Base-by-base conservation (phyloP, 108 stramenopile genomes). In the Schizochytrium sp. region DNA sequence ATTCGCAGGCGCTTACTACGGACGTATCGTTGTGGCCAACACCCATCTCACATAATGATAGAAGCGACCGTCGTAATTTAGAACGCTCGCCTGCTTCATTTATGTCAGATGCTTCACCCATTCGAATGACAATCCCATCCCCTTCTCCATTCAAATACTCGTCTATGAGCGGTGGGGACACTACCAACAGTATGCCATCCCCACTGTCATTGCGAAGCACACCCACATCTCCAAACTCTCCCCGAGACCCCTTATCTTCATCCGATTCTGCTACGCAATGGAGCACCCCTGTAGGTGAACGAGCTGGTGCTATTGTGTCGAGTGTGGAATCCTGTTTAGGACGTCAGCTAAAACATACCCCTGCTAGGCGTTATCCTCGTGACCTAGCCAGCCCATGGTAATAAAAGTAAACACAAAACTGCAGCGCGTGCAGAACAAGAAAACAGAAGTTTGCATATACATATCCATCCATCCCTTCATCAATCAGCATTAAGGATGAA, bases 241-340 rank as follows among this genome's bases (percentile, higher is more conserved):
- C 12, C 64, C 44, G 64, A 69, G 64, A 2, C 12, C 19, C 64
- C 64, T 7, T 15, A 28, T 28, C 28, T 28, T 28, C 28, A 28
- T 28, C 28, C 28, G 28, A 28, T 28, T 28, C 28, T 28, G 28
- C 28, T 28, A 28, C 28, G 15, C 64, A 69, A 44, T 69, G 64
- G 64, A 69, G 64, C 64, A 69, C 64, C 5, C 64, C 64, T 8
- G 64, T 69, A 7, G 64, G 64, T 8, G 64, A 69, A 44, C 12
- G 64, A 69, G 64, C 64, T 12, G 64, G 42, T 7, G 64, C 64
- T 15, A 69, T 69, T 15, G 64, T 69, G 7, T 69, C 64, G 64
- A 69, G 64, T 69, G 64, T 69, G 19, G 64, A 69, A 44, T 69
- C 64, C 5, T 69, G 64, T 44, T 44, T 69, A 38, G 64, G 64